Evolutionary conservation across 345 rosid genomes (phyloP), one percentile per base, ranked within the genome.

Genomic region (Conringia planisiliqua): DNA sequence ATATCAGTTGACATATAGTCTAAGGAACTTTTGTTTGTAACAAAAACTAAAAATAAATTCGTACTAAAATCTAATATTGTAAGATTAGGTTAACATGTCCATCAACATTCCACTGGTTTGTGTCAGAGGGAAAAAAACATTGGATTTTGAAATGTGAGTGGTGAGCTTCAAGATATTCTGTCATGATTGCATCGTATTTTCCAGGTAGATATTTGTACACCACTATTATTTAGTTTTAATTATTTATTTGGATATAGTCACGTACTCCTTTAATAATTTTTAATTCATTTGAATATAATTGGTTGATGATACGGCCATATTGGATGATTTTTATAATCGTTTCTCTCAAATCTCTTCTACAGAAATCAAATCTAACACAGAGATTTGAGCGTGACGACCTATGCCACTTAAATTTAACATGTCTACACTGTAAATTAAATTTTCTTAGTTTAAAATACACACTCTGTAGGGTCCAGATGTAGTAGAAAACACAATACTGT

Each of bases 111-210:
- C 68, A 72, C 85, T 76, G 77, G 77, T 61, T 73, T 75, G 18
- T 79, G 33, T 75, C 71, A 62, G 71, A 30, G 4, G 42, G 47
- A 66, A 78, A 77, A 77, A 33, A 46, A 38, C 57, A 43, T 73
- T 66, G 73, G 75, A 58, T 56, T 78, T 78, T 67, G 70, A 46
- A 52, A 60, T 71, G 79, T 60, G 75, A 62, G 77, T 68, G 82
- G 70, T 51, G 74, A 66, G 79, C 78, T 81, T 79, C 90, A 80
- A 88, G 77, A 87, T 76, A 81, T 85, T 88, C 89, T 75, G 46
- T 47, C 86, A 83, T 85, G 75, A 83, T 86, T 85, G 85, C 75
- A 74, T 76, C 79, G 66, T 59, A 73, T 79, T 82, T 84, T 85
- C 77, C 78, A 80, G 70, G 82, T 79, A 66, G 82, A 85, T 77